Evolutionary conservation across 305 asterid genomes (phyloP), one percentile per base, ranked within the genome.

Genomic region (Solanum chacoense): DNA sequence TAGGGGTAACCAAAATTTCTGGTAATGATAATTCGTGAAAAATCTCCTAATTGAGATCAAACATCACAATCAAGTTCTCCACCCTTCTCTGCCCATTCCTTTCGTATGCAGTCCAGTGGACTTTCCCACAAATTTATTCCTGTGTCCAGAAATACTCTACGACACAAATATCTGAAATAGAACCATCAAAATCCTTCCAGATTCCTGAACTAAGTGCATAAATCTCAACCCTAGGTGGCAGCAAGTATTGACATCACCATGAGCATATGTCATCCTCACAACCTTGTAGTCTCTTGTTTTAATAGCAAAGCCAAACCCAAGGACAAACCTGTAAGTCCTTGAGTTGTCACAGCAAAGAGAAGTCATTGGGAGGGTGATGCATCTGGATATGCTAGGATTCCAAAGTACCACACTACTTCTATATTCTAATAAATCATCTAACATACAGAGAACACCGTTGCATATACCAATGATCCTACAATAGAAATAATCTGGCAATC

Each of bases 181-280:
- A 84, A n/a, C 67, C 75, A 37, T 78, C 75, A 45, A 92, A 72
- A 12, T 34, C 88, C 65, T 85, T 90, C 91, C 92, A 93, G 32
- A 67, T 40, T 42, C 89, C 55, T 18, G 22, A 24, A 50, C 69
- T 89, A 3, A 93, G 69, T 7, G 87, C 45, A 34, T 86, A 92
- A 45, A 93, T 88, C 87, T 91, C 92, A 22, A 84, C 91, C n/a
- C 11, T 89, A 24, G 92, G 92, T 24, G 94, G 94, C 59, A 88
- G 8, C 3, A 88, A n/a, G 83, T 88, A 89, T 16, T 79, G 92
- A 69, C 45, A 71, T 74, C 89, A 12, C 84, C 90, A 73, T 28
- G 88, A 87, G 72, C 86, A 87, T 90, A 92, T 1, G 86, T 65
- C 29, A 91, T 85, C 29, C 90, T 93, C 7, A 90, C 92, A 69